Percentiles rank a stretch among this genome's conserved stretches.
Evolutionary conservation across 192 early-diverging fungal genomes (phyloP).

Genomic region (Coemansia sp.): DNA sequence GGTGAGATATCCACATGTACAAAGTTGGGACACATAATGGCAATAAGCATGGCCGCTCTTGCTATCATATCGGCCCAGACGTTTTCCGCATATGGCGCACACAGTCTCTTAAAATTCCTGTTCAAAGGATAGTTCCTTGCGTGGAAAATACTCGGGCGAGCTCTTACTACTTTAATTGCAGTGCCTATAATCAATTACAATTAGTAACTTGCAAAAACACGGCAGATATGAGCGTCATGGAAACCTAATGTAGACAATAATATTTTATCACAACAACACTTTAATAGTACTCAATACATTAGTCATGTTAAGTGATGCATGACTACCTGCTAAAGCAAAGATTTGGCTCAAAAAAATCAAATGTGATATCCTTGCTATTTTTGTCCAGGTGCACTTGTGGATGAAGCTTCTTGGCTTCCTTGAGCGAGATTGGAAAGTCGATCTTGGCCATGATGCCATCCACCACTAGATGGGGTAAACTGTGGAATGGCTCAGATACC

Average conservation of each 20-base stretch:
- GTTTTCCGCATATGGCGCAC: not conserved
- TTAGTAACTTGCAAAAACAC: too few species aligned
- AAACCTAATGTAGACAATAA: too few species aligned
- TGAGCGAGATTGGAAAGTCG: too few species aligned
- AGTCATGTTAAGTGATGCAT: not conserved
- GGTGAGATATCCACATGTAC: not conserved
- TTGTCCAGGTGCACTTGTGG: slow-evolving; percentile 48
- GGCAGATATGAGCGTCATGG: too few species aligned
- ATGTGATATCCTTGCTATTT: not conserved
- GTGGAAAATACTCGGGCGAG: too few species aligned
- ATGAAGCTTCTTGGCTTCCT: not conserved
- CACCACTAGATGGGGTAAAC: slow-evolving; percentile 18
- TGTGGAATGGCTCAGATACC: not conserved
- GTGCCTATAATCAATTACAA: too few species aligned
- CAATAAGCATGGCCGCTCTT: not conserved
- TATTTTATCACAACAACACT: too few species aligned
- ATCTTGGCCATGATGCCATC: not conserved
- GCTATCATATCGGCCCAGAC: not conserved
- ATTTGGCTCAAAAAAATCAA: slow-evolving; percentile 3
- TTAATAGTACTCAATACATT: too few species aligned
- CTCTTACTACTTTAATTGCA: too few species aligned
- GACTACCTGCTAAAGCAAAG: slow-evolving; percentile 11
- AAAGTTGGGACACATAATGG: not conserved
- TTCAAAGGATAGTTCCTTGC: not conserved
- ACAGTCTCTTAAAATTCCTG: not conserved